A percentile compares a stretch with the other conserved stretches of the same genome.
phyloP scores from a whole-genome alignment of 177 flowering plant species.

The Vitis hybrid region DNA sequence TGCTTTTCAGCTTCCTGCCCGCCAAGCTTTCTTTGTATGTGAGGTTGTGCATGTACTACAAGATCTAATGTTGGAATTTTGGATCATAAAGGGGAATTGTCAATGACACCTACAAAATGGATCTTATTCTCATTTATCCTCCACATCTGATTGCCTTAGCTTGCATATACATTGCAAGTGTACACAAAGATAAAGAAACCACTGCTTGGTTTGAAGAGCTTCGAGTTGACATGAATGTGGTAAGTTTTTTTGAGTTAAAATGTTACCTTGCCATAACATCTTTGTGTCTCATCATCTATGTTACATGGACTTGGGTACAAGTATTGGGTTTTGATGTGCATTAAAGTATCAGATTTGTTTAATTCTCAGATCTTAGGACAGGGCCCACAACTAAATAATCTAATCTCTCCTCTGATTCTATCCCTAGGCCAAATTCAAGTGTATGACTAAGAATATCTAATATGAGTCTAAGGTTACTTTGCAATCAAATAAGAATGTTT shows the following conservation, averaged over 20 bases:
- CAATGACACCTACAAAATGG: conserved; percentile 95
- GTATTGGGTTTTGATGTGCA: too few species aligned
- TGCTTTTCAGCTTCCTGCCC: too few species aligned
- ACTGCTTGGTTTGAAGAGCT: conserved; percentile 99
- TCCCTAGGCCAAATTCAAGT: too few species aligned
- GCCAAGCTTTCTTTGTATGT: background rate
- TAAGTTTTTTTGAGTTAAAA: conserved; percentile 26
- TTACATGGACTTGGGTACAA: too few species aligned
- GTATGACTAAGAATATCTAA: too few species aligned
- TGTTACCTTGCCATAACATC: background rate
- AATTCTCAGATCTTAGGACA: too few species aligned
- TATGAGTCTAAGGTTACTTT: too few species aligned
- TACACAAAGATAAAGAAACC: conserved; percentile 79
- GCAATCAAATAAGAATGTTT: too few species aligned
- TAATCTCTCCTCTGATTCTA: too few species aligned
- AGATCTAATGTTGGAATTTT: conserved; percentile 11
- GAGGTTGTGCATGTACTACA: background rate
- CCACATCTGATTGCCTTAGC: conserved; percentile 91
- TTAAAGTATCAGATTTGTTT: too few species aligned
- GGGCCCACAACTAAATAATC: too few species aligned
- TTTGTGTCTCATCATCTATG: too few species aligned
- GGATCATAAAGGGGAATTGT: conserved; percentile 67
- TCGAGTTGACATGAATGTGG: conserved; percentile 95
- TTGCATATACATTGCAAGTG: conserved; percentile 90
- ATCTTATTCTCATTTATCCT: conserved; percentile 83